Percentiles rank a stretch among this genome's conserved stretches.
Conservation (phyloP, 129 eudicot species). For the Oenanthe sinensis region DNA sequence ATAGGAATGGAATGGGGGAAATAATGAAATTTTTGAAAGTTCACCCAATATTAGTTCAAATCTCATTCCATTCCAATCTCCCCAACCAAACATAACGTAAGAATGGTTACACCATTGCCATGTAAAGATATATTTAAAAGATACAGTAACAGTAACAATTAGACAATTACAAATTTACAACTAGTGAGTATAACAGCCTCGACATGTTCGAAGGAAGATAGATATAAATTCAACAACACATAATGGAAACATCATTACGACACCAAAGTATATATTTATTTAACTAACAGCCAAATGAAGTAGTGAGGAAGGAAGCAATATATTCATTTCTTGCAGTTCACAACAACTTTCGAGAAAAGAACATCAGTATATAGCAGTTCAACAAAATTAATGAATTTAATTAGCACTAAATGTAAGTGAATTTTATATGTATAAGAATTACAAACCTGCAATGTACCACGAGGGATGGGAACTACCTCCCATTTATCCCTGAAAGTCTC, state of each 20-base stretch:
- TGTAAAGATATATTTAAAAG: background rate
- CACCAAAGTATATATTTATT: background rate
- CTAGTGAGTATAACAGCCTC: background rate
- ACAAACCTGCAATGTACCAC: constrained; percentile 99
- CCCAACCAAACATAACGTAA: too few relatives aligned
- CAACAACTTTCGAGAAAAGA: too few relatives aligned
- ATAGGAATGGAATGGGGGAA: too few relatives aligned
- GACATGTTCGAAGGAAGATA: background rate
- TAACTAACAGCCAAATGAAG: background rate
- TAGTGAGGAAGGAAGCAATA: background rate
- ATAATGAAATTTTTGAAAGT: too few relatives aligned
- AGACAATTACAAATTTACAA: background rate
- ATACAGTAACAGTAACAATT: background rate
- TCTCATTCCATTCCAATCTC: too few relatives aligned
- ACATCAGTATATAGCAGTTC: background rate
- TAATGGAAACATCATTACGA: background rate
- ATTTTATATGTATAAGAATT: constrained; percentile 5
- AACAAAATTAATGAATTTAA: background rate
- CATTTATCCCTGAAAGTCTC: constrained; percentile 54
- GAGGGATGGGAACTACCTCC: constrained; percentile 82
- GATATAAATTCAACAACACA: too few relatives aligned
- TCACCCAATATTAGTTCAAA: too few relatives aligned
- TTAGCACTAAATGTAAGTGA: constrained; percentile 1
- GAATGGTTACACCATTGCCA: constrained; percentile 4
- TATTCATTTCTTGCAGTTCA: background rate